Evolutionary conservation across 257 asterid species (phyloP).

Genomic region (Gentiana macrophylla): DNA sequence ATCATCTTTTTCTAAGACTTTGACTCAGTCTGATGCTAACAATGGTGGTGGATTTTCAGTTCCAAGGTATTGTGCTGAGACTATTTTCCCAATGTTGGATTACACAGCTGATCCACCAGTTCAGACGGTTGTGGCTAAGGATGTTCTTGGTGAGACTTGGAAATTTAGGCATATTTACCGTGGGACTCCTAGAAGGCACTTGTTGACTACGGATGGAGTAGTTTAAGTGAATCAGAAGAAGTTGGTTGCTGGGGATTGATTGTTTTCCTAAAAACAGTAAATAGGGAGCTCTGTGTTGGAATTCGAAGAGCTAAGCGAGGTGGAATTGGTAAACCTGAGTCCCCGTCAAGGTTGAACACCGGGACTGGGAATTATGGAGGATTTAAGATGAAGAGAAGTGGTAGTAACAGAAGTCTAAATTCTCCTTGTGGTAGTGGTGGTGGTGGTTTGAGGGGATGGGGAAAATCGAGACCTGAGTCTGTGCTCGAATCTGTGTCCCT

Average conservation of each 20-base stretch:
- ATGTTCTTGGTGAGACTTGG: conserved; percentile 42
- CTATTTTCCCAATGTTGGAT: conserved; percentile 22
- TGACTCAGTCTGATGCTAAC: conserved; percentile 34
- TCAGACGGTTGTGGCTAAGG: conserved; percentile 26
- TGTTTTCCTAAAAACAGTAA: conserved; percentile 40
- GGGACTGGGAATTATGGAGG: conserved; percentile 27
- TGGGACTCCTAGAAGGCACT: conserved; percentile 63
- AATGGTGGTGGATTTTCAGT: conserved; percentile 35
- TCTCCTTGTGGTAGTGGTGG: conserved; percentile 18
- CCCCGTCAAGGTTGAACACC: conserved; percentile 38
- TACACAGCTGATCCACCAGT: conserved; percentile 25
- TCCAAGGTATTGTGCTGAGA: conserved; percentile 32
- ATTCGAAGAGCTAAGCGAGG: conserved; percentile 49
- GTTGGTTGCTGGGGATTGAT: conserved; percentile 58
- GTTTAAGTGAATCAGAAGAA: conserved; percentile 57
- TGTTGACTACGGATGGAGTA: conserved; percentile 72
- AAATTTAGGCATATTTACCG: conserved; percentile 59
- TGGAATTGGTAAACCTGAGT: conserved; percentile 33
- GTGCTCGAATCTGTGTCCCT: conserved; percentile 44
- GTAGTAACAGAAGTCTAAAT: conserved; percentile 20
- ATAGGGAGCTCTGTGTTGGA: conserved; percentile 51
- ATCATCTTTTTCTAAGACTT: conserved; percentile 22
- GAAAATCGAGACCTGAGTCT: conserved; percentile 34
- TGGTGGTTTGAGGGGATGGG: conserved; percentile 21
- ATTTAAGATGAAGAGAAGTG: conserved; percentile 24